Base-by-base conservation (phyloP, 352 stramenopile species). In the Phytopythium litorale region DNA sequence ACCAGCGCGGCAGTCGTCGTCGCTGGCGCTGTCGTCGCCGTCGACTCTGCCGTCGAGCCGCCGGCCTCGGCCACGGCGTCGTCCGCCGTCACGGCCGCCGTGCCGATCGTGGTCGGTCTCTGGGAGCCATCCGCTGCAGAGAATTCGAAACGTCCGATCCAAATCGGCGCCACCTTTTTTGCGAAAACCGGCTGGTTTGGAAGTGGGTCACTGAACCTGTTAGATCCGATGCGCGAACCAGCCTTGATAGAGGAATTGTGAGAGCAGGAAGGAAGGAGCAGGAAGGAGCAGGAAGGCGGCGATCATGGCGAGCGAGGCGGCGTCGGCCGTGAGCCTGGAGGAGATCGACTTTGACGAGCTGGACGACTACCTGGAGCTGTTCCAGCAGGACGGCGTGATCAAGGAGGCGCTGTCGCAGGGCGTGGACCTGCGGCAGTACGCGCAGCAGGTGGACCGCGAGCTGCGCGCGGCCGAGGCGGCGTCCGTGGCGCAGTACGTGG, bases 331-430 rank as follows among this genome's bases (percentile, higher is more conserved):
- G 51, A 78, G 89, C 58, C 66, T 95, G 33, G 86, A 96, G 54
- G 91, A 97, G 60, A 97, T 98, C 75, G 87, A 98, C 76, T 97
- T 98, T 60, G 88, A 93, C 61, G 91, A 96, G 71, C 84, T 98
- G 32, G 91, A 97, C 63, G 91, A 98, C 63, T 97, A 98, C 75
- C 67, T 98, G 48, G 91, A 95, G 75, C 74, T 92, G n/a, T 98
- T 98, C 72, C 93, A 98, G 74, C 84, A 97, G 67, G 91, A 98
- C 55, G 88, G 89, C 60, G 84, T 97, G 51, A 96, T 98, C 65
- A 93, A 95, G 57, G 87, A 98, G 60, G 92, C 93, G 45, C 70
- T 98, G 45, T 78, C 81, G 43, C 73, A 97, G 63, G 93, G 93
- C 60, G 89, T 98, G 43, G 93, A 98, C 59, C 67, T 98, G 56